Percentiles rank a stretch among this genome's conserved stretches.
Conservation (phyloP, 495 filamentous ascomycete species). For the Choiromyces venosus region DNA sequence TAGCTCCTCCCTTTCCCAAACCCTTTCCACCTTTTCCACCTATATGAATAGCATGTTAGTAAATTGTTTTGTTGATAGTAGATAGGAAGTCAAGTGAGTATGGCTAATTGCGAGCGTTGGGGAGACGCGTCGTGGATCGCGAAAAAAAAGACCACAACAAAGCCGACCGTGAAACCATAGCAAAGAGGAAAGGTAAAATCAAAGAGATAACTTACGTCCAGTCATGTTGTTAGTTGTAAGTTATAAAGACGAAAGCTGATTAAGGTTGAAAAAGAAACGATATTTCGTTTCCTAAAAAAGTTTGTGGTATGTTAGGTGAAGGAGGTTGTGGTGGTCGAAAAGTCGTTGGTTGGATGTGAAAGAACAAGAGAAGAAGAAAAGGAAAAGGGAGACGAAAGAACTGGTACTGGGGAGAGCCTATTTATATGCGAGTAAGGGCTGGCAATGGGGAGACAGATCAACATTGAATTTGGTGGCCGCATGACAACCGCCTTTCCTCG, state of each 20-base stretch:
- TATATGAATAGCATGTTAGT: constrained; percentile 45
- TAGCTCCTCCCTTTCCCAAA: constrained; percentile 76
- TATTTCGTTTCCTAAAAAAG: not conserved
- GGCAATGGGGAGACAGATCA: constrained; percentile 25
- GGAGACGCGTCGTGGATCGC: constrained; percentile 31
- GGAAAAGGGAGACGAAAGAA: constrained; percentile 35
- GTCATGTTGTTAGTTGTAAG: constrained; percentile 62
- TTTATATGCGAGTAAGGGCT: constrained; percentile 36
- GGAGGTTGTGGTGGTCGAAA: constrained; percentile 32
- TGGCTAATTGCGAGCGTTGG: constrained; percentile 21
- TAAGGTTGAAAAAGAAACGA: not conserved
- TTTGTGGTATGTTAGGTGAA: constrained; percentile 43
- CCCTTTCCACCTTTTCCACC: constrained; percentile 96
- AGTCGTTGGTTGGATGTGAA: constrained; percentile 40
- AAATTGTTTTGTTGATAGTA: constrained; percentile 17
- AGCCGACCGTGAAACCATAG: constrained; percentile 40
- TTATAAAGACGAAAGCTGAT: constrained; percentile 4
- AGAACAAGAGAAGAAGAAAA: constrained; percentile 37
- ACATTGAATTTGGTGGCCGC: constrained; percentile 14
- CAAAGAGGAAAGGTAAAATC: constrained; percentile 20
- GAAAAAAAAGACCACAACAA: constrained; percentile 29
- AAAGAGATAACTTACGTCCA: constrained; percentile 72
- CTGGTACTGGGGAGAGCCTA: constrained; percentile 29
- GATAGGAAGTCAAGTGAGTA: constrained; percentile 17
- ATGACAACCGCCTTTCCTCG: constrained; percentile 39